A percentile compares a stretch with the other conserved stretches of the same genome.
phyloP scores from a whole-genome alignment of 2,329 filamentous ascomycete species.

The Curvularia sp. region DNA sequence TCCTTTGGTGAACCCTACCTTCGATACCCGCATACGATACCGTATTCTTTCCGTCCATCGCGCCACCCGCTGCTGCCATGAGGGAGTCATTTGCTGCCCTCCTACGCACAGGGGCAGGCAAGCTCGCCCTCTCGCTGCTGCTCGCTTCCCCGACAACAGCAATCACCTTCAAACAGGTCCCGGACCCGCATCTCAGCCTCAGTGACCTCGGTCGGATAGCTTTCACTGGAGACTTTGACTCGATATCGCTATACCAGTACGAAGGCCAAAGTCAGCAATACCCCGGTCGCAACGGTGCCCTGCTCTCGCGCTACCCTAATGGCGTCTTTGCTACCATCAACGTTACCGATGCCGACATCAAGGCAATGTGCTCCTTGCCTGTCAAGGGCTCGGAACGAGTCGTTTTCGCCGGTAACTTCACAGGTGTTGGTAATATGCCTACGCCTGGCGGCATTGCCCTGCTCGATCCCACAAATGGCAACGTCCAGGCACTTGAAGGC shows the following conservation, averaged over 20 bases:
- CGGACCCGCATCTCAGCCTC: slow-evolving; percentile 78
- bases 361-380: slow-evolving; percentile 84
- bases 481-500: slow-evolving; percentile 77
- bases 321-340: slow-evolving; percentile 78
- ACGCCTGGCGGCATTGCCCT: slow-evolving; percentile 80
- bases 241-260: slow-evolving; percentile 88
- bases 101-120: slow-evolving; percentile 49
- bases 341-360: slow-evolving; percentile 82
- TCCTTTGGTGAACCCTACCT: slow-evolving; percentile 18
- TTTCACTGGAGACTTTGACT: slow-evolving; percentile 86
- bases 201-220: slow-evolving; percentile 80
- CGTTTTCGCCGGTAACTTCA: slow-evolving; percentile 94
- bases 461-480: slow-evolving; percentile 75
- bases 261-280: slow-evolving; percentile 76
- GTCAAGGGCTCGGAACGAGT: slow-evolving; percentile 75
- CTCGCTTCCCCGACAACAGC: slow-evolving; percentile 42
- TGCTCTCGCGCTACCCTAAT: slow-evolving; percentile 84
- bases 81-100: slow-evolving; percentile 49
- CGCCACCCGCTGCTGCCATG: slow-evolving; percentile 44
- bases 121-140: slow-evolving; percentile 47
- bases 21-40: slow-evolving; percentile 18
- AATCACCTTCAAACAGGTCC: slow-evolving; percentile 65
- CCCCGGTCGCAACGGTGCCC: slow-evolving; percentile 75
- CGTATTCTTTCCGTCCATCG: slow-evolving; percentile 33
- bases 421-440: slow-evolving; percentile 78